Evolutionary conservation across 1,139 yeast species (phyloP), one percentile per base, ranked within the genome.

Genomic region (Kluyveromyces sp.): DNA sequence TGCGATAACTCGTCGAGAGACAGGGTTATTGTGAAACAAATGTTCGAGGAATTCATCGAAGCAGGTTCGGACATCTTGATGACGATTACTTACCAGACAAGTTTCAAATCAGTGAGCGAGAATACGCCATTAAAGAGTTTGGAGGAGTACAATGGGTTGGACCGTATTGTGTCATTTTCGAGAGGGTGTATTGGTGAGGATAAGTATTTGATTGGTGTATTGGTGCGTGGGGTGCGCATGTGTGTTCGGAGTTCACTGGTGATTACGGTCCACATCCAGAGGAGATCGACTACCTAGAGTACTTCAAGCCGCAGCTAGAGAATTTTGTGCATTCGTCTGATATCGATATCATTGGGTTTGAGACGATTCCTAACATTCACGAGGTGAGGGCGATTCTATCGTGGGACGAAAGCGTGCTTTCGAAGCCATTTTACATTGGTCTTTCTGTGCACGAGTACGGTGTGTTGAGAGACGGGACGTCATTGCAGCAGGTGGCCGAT

Each of bases 221-320:
- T n/a, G 92, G 92, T 0, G 86, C 92, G 61, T 43, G 53, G 63
- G 92, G 89, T 2, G 81, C 87, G 0, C 79, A 63, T 37, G 70
- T 78, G 50, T 86, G 88, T 2, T 71, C 80, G 1, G 92, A 83
- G 57, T 83, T 79, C 57, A 78, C 80, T 2, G 90, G 90, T 1
- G 69, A 75, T 36, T 83, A 58, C 49, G 64, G 61, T 28, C 42
- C 48, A n/a, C 33, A 46, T 35, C 56, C 59, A 6, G 54, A 49
- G 27, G 48, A 33, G 6, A 59, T 60, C 37, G 60, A 60, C 36
- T 60, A 40, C 41, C 50, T 47, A 27, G 44, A 43, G 10, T 60
- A 59, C 45, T 60, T 57, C 44, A 54, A 50, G 38, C 65, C 63
- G 2, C 64, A 60, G 45, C 33, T 60, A 30, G 56, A 51, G 21